Evolutionary conservation across 805 yeast species (phyloP).

Genomic region (Wickerhamomyces rabaulensis): DNA sequence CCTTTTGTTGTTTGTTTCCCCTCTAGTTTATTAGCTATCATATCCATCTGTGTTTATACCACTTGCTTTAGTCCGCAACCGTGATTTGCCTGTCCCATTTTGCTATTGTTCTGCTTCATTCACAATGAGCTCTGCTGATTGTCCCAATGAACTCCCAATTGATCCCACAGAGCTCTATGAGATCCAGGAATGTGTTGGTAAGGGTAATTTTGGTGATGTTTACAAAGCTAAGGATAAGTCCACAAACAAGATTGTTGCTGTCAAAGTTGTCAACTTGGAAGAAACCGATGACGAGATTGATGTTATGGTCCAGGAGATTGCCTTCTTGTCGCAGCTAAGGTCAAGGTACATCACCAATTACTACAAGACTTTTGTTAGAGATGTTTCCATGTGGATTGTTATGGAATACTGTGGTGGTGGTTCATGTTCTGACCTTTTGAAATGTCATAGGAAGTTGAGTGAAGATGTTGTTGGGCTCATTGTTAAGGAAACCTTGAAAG

Average conservation of each 20-base stretch:
- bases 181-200: constrained; percentile 60
- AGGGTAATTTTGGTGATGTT: constrained; percentile 86
- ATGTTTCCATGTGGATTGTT: constrained; percentile 74
- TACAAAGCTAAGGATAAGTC: constrained; percentile 44
- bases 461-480: constrained; percentile 63
- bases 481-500: constrained; percentile 57
- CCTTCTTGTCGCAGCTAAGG: constrained; percentile 59
- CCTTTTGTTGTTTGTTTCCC: not conserved
- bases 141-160: not conserved
- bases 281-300: constrained; percentile 71
- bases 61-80: not conserved
- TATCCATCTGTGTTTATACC: not conserved
- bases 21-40: not conserved
- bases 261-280: constrained; percentile 83
- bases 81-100: not conserved
- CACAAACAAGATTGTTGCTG: constrained; percentile 55
- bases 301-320: constrained; percentile 70
- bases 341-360: constrained; percentile 62
- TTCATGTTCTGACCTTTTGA: constrained; percentile 73
- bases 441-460: constrained; percentile 43
- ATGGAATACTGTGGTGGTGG: constrained; percentile 98
- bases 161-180: constrained; percentile 28
- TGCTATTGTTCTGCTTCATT: not conserved
- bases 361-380: constrained; percentile 57
- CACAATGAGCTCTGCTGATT: constrained; percentile 1